A percentile compares a stretch with the other conserved stretches of the same genome.
Conservation (phyloP, 2,329 filamentous ascomycete species). For the Purpureocillium lavendulum region DNA sequence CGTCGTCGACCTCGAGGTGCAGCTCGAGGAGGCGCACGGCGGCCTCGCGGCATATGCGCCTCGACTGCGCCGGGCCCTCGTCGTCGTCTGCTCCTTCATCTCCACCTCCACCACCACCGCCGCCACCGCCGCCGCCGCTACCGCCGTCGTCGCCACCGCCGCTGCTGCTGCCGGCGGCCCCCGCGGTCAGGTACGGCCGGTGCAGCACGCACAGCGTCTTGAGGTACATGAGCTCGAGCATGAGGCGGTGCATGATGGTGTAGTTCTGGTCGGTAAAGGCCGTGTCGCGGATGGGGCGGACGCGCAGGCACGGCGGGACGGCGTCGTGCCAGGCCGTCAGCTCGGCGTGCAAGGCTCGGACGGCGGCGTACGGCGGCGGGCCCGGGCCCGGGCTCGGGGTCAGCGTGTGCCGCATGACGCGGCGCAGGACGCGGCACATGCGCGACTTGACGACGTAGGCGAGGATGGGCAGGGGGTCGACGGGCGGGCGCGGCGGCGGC, state of each 20-base stretch:
- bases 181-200: constrained; percentile 33
- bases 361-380: constrained; percentile 22
- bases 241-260: constrained; percentile 39
- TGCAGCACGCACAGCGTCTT: constrained; percentile 43
- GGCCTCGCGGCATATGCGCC: constrained; percentile 31
- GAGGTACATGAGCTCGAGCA: constrained; percentile 38
- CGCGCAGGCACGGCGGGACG: constrained; percentile 30
- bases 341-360: constrained; percentile 27
- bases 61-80: constrained; percentile 24
- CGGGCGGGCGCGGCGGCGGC: constrained; percentile 31
- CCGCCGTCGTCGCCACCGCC: too few species aligned
- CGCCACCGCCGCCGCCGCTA: too few species aligned
- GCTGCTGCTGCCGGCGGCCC: too few species aligned
- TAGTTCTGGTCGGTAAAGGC: constrained; percentile 34
- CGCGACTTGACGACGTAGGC: constrained; percentile 34
- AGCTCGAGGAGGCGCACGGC: constrained; percentile 35
- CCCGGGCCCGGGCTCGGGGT: constrained; percentile 18
- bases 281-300: constrained; percentile 31
- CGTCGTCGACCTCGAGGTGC: constrained; percentile 37
- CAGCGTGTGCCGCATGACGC: constrained; percentile 32
- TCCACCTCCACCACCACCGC: too few species aligned
- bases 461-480: constrained; percentile 34
- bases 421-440: constrained; percentile 33
- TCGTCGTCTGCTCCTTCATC: constrained; percentile 15
- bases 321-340: constrained; percentile 25